These are phyloP conservation scores for Aspergillus chevalieri DNA, from an alignment of 2,329 filamentous ascomycete genomes.

Conservation along the genomic window DNA sequence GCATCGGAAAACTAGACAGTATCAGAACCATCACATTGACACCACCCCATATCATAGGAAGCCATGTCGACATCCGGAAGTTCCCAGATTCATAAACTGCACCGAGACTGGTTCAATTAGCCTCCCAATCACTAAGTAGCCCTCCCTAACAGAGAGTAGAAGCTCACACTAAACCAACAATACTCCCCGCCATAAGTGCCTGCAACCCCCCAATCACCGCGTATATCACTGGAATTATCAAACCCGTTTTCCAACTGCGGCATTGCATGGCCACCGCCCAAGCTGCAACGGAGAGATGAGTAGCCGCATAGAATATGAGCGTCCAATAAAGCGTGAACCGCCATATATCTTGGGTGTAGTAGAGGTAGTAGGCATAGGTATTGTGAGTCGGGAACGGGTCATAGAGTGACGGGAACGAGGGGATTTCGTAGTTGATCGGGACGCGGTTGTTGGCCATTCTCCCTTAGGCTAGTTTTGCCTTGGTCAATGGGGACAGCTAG, in stretches of 20 bases:
- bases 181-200: constrained; percentile 70
- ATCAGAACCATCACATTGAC: constrained; percentile 78
- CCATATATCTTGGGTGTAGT: constrained; percentile 72
- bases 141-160: background rate
- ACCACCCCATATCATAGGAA: constrained; percentile 80
- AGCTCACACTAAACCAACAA: constrained; percentile 72
- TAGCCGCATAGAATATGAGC: constrained; percentile 66
- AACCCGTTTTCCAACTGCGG: constrained; percentile 47
- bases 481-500: constrained; percentile 2
- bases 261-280: constrained; percentile 69
- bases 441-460: constrained; percentile 36
- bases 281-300: constrained; percentile 65
- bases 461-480: constrained; percentile 1
- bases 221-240: constrained; percentile 68
- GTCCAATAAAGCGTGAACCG: constrained; percentile 86
- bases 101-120: constrained; percentile 53
- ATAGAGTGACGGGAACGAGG: constrained; percentile 75
- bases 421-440: constrained; percentile 58
- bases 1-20: constrained; percentile 86
- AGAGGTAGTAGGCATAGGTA: constrained; percentile 59
- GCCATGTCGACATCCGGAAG: constrained; percentile 91
- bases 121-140: background rate
- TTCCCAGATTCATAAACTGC: constrained; percentile 75
- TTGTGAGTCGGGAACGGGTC: constrained; percentile 58
- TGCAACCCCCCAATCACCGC: constrained; percentile 66